phyloP scores from a whole-genome alignment of 2,329 filamentous ascomycete species.

The Colletotrichum tofieldiae region DNA sequence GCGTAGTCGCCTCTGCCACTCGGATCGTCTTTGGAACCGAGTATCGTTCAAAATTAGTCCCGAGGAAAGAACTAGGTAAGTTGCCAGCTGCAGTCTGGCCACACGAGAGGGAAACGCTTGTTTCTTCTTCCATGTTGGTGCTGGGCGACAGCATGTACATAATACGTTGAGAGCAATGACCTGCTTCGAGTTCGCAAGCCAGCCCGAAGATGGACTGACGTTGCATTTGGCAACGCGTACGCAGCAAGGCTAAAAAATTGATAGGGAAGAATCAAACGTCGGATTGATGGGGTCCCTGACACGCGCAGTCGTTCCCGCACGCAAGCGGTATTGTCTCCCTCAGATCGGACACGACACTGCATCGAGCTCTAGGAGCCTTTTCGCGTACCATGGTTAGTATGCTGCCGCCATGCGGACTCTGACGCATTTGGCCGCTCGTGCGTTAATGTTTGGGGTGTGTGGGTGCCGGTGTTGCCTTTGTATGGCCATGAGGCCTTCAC shows the following conservation, averaged over 20 bases:
- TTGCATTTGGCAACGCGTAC: conserved; percentile 7
- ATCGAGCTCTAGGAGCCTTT: conserved; percentile 23
- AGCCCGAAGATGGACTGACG: conserved; percentile 18
- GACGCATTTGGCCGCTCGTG: conserved; percentile 14
- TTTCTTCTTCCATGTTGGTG: not conserved
- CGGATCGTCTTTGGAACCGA: conserved; percentile 18
- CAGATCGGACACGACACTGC: conserved; percentile 19
- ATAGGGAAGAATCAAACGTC: conserved; percentile 13
- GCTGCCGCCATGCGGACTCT: conserved; percentile 8
- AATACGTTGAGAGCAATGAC: not conserved
- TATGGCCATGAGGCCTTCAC: conserved; percentile 21
- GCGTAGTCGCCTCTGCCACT: conserved; percentile 36
- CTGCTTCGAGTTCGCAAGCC: conserved; percentile 21
- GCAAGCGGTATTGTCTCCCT: conserved; percentile 6
- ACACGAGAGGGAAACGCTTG: not conserved
- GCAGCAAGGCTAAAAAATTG: conserved; percentile 16
- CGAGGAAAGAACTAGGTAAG: conserved; percentile 11
- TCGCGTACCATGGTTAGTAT: conserved; percentile 8
- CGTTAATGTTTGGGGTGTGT: conserved; percentile 8
- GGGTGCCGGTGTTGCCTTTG: conserved; percentile 13
- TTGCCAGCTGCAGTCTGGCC: conserved; percentile 11
- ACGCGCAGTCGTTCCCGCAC: not conserved
- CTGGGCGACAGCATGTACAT: not conserved
- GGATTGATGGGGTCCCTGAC: conserved; percentile 10
- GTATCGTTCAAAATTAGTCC: conserved; percentile 4